Percentiles rank a stretch among this genome's conserved stretches.
These are phyloP conservation scores for Serpula lacrymans DNA, from an alignment of 768 basidiomycete species.

Conservation along the genomic window DNA sequence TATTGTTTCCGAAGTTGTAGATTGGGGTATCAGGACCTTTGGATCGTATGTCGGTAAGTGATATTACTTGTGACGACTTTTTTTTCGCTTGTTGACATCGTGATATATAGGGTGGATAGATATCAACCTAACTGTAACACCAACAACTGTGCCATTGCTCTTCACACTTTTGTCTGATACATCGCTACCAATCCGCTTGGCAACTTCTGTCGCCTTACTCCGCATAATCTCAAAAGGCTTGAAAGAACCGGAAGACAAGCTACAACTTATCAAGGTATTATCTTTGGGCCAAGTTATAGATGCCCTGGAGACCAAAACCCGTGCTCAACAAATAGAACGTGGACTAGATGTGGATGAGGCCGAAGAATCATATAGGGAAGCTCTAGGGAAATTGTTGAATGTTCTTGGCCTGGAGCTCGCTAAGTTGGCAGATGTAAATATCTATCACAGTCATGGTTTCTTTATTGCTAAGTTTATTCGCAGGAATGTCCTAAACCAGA, in stretches of 20 bases:
- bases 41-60: conserved; percentile 90
- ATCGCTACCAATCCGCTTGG: conserved; percentile 75
- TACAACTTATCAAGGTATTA: conserved; percentile 86
- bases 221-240: conserved; percentile 91
- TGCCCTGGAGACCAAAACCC: conserved; percentile 75
- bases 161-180: conserved; percentile 79
- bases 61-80: not conserved
- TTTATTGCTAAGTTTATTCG: not conserved
- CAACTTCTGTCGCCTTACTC: conserved; percentile 74
- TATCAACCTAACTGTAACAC: conserved; percentile 93
- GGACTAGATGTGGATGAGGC: conserved; percentile 80
- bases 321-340: conserved; percentile 59
- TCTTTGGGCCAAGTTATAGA: conserved; percentile 80
- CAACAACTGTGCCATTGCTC: conserved; percentile 79
- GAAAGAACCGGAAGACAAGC: conserved; percentile 85
- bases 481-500: conserved; percentile 62
- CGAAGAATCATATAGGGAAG: conserved; percentile 86
- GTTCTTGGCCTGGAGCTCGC: conserved; percentile 77
- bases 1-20: conserved; percentile 72
- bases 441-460: conserved; percentile 4
- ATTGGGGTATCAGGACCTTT: conserved; percentile 90
- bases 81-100: conserved; percentile 4
- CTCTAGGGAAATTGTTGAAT: conserved; percentile 81
- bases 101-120: conserved; percentile 90
- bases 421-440: conserved; percentile 74